Evolutionary conservation across 805 yeast genomes (phyloP), one percentile per base, ranked within the genome.

Genomic region (Candida insectalens): DNA sequence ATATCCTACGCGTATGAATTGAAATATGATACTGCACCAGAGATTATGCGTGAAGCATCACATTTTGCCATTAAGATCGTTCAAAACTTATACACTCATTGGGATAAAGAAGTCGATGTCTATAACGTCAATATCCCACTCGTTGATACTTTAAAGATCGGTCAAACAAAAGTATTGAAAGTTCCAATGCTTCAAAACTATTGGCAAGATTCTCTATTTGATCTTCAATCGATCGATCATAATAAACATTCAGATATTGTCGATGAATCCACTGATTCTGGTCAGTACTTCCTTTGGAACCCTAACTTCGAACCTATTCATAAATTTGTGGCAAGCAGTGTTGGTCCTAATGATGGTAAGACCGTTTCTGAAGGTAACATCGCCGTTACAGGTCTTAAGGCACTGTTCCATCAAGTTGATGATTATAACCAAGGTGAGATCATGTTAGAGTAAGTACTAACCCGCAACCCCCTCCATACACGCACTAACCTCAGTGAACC

Each of bases 91-190:
- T 69, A 67, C 46, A 50, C 59, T 2, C 63, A 73, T 38, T 81
- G 95, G 83, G 56, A 65, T 32, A 30, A 44, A 2, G 33, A 25
- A 10, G 74, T 73, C 2, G 95, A 89, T 44, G 55, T 89, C 26
- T 89, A 80, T 55, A 67, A 85, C n/a, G 63, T 92, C 19, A 92
- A 89, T 51, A 69, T 92, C 4, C 97, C 98, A 3, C 61, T 92
- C 29, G 59, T 62, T n/a, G 66, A 63, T 3, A 56, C 62, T 6
- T 61, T 84, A 32, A 59, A 67, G 39, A 46, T 64, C n/a, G 67
- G 69, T 3, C 40, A 59, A 12, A 81, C 95, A 2, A 77, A 71
- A 46, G 71, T 81, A 25, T 52, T 66, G 37, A 83, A 71, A 53
- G 78, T 94, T 3, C 88, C 94, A n/a, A 74, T 89, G 32, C 65